phyloP scores from a whole-genome alignment of 1,284 basidiomycete genomes.

The Amylostereum areolatum region DNA sequence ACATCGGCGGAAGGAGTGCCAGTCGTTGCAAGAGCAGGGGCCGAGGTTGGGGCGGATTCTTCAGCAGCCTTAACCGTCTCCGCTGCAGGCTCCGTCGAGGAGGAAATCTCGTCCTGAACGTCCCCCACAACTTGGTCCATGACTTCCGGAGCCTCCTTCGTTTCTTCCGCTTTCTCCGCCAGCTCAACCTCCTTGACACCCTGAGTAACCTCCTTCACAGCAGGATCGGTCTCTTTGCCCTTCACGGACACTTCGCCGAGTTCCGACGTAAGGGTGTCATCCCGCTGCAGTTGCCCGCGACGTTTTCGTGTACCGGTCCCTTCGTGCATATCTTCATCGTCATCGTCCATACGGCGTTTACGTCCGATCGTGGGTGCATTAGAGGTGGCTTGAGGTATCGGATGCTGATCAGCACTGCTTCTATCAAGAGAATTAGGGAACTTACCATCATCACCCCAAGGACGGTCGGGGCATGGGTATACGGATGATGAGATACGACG shows the following conservation, averaged over 20 bases:
- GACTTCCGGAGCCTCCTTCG: constrained; percentile 6
- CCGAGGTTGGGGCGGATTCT: not conserved
- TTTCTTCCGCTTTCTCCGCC: constrained; percentile 33
- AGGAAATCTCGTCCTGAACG: too few species aligned
- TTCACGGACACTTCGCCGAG: constrained; percentile 13
- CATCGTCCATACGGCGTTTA: constrained; percentile 61
- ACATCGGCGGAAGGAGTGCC: too few species aligned
- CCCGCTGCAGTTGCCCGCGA: constrained; percentile 17
- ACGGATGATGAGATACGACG: constrained; percentile 21
- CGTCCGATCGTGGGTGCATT: constrained; percentile 62
- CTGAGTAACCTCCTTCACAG: constrained; percentile 59
- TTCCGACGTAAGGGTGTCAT: constrained; percentile 10
- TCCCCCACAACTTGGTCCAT: too few species aligned
- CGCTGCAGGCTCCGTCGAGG: not conserved
- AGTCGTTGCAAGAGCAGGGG: too few species aligned
- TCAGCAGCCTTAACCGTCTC: not conserved
- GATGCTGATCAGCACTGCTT: constrained; percentile 1
- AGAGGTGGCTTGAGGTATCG: constrained; percentile 49
- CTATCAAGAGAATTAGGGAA: constrained; percentile 11
- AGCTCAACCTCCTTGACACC: constrained; percentile 66
- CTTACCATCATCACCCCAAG: constrained; percentile 72
- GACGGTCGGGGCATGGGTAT: constrained; percentile 55
- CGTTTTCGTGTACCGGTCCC: constrained; percentile 29
- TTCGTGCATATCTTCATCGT: constrained; percentile 40
- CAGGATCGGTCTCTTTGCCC: constrained; percentile 13